Base-by-base conservation (phyloP, 2,329 filamentous ascomycete species). In the Cordyceps pruinosa region DNA sequence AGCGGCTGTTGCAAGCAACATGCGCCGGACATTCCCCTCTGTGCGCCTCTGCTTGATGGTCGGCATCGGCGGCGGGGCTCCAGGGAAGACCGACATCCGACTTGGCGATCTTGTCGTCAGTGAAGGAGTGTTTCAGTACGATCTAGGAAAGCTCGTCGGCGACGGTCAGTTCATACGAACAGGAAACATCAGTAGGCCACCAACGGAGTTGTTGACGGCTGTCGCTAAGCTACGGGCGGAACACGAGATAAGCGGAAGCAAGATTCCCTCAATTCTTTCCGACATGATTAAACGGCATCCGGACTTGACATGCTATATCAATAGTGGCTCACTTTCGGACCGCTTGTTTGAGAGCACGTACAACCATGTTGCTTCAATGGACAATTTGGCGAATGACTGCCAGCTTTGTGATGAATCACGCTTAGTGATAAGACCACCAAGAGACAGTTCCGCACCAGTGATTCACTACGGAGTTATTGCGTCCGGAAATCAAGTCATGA, bases 41-140 rank as follows among this genome's bases (percentile, higher is more conserved):
- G 53, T 61, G 4, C 56, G 32, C 0, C 21, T 59, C 2, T 34
- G 52, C 3, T 23, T 65, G 6, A 63, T 69, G 51, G 67, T 69
- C 8, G 66, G 68, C 2, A 66, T 69, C 1, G 67, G 67, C 9
- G 66, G 66, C 9, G 66, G 65, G 1, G 61, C 61, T 0, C 68
- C 66, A 1, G 55, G 52, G 2, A 52, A 39, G 30, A 39, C 37
- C 3, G 59, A 65, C 9, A 32, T 65, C 0, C 51, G 60, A 1
- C 49, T 66, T 2, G 64, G 64, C 0, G 64, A 66, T 13, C 46
- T 65, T 3, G 62, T 65, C 0, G 61, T 66, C 1, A 58, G 63
- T 4, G 54, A 49, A 8, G 57, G 61, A 13, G 58, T 64, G 1
- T 39, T 66, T 39, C 59, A 65, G 15, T 63, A 60, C 8, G 64